Evolutionary conservation across 805 yeast genomes (phyloP).

Genomic region (Candida awuae): DNA sequence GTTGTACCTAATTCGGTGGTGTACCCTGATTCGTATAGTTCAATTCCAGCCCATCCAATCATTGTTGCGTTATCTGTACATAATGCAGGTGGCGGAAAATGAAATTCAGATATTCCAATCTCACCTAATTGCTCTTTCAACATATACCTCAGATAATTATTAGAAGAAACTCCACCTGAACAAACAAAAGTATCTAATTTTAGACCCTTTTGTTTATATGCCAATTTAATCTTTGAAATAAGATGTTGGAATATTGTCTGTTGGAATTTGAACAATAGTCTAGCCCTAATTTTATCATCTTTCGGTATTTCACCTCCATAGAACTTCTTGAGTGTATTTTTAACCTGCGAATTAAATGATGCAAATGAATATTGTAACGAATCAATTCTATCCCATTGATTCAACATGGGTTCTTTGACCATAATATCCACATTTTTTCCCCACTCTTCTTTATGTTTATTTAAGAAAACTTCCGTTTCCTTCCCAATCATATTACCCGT

Average conservation of each 20-base stretch:
- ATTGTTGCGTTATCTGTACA: constrained; percentile 95
- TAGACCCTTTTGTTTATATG: constrained; percentile 35
- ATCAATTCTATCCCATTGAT: constrained; percentile 38
- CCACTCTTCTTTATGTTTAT: constrained; percentile 27
- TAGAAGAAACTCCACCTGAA: constrained; percentile 95
- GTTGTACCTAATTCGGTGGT: constrained; percentile 45
- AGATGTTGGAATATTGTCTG: constrained; percentile 65
- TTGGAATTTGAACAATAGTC: constrained; percentile 55
- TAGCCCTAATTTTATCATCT: constrained; percentile 27
- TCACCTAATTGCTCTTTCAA: constrained; percentile 32
- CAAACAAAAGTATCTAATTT: constrained; percentile 52
- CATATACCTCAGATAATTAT: constrained; percentile 44
- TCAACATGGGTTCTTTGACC: constrained; percentile 44
- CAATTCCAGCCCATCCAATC: constrained; percentile 98
- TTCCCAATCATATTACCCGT: constrained; percentile 80
- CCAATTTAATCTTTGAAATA: constrained; percentile 49
- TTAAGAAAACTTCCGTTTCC: constrained; percentile 58
- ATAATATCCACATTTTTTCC: constrained; percentile 22
- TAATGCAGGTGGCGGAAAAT: constrained; percentile 60
- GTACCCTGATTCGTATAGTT: constrained; percentile 53
- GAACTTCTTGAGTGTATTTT: constrained; percentile 22
- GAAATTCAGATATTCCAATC: constrained; percentile 31
- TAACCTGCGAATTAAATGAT: constrained; percentile 39
- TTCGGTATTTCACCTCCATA: constrained; percentile 14
- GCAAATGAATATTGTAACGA: constrained; percentile 65